Base-by-base conservation (phyloP, 208 protist species). In the Leishmania mexicana region DNA sequence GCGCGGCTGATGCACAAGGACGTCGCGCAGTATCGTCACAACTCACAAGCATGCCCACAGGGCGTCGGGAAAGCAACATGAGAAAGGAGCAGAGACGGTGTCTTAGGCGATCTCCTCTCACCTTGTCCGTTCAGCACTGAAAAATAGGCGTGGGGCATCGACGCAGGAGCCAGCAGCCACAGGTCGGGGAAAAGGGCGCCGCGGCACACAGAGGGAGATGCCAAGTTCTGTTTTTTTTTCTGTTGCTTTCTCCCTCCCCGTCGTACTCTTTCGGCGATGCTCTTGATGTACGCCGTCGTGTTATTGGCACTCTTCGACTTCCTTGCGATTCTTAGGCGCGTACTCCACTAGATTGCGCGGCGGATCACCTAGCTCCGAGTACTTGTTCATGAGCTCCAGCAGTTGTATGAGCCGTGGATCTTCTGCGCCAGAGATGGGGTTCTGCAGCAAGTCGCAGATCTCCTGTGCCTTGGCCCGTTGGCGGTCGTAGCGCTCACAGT, bases 381-480 rank as follows among this genome's bases (percentile, higher is more conserved):
- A 95, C 82, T 95, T 83, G 84, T 93, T 85, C 87, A 95, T 91
- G 31, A 94, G 73, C 74, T 93, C 85, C 70, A 94, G 68, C 78
- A 96, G 78, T 31, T 78, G 64, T 15, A 78, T 81, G 8, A 95
- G 75, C 45, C 91, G 90, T 15, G 83, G 79, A 28, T 88, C 86
- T 80, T 95, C 89, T 31, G 88, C 83, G 60, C 81, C 82, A 75
- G 81, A 60, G 60, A 95, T 80, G 21, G 90, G 84, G 38, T 76
- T 82, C 3, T 80, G 67, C 28, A 97, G 76, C 76, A 95, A 83
- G 24, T 89, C 84, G 76, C 90, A 94, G 49, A 97, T 95, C 24
- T 88, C 83, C 28, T 87, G 79, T 35, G 85, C 79, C 80, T 90
- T 88, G 28, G 81, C 57, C 28, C 90, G 83, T 68, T 97, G 94